Conservation (phyloP, 2,329 filamentous ascomycete genomes). For the Pseudogymnoascus sp. region DNA sequence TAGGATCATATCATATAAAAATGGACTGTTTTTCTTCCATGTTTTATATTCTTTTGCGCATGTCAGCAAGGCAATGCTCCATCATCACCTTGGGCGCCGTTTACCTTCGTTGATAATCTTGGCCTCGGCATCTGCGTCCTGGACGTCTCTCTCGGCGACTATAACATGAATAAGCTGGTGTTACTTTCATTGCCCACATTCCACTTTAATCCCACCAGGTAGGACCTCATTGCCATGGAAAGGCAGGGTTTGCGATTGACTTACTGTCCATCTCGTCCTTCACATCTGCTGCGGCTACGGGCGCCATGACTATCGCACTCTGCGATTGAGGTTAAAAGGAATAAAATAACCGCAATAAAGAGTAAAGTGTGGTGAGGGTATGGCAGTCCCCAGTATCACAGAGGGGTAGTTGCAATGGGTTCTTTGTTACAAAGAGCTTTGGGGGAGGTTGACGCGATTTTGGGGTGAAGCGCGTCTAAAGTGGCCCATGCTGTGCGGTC, state of each 20-base stretch:
- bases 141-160: slow-evolving; percentile 48
- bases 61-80: not conserved
- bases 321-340: not conserved
- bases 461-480: slow-evolving; percentile 10
- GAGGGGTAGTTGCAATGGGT: not conserved
- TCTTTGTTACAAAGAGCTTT: slow-evolving; percentile 7
- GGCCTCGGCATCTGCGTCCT: slow-evolving; percentile 66
- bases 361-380: not conserved
- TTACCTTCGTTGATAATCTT: slow-evolving; percentile 78
- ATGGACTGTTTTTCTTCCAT: slow-evolving; percentile 99
- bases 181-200: not conserved
- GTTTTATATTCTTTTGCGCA: slow-evolving; percentile 83
- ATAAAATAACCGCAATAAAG: not conserved
- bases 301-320: slow-evolving; percentile 35
- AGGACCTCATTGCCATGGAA: not conserved
- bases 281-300: slow-evolving; percentile 34
- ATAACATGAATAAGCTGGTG: slow-evolving; percentile 33
- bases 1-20: slow-evolving; percentile 96
- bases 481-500: slow-evolving; percentile 7
- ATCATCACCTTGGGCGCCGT: not conserved
- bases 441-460: slow-evolving; percentile 1
- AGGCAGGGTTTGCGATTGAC: slow-evolving; percentile 18
- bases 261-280: slow-evolving; percentile 45
- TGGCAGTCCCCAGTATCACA: not conserved
- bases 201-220: slow-evolving; percentile 2